phyloP scores from a whole-genome alignment of 208 protist species.

The Trichomonas vaginalis region DNA sequence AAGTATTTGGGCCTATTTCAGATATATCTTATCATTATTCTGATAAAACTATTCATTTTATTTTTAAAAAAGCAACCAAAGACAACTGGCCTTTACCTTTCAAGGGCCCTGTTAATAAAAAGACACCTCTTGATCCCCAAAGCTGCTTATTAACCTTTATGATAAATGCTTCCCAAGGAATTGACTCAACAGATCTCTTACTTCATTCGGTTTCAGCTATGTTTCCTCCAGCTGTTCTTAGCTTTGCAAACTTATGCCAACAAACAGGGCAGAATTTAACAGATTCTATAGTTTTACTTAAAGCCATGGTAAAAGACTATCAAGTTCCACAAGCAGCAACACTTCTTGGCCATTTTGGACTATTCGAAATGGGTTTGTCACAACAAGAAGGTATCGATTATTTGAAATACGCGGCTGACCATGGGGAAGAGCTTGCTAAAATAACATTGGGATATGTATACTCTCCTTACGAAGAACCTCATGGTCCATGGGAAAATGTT shows the following conservation, averaged over 20 bases:
- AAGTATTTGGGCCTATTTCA: neutral
- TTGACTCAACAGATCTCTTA: neutral
- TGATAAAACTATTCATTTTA: neutral
- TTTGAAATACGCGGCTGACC: neutral
- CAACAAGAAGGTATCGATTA: neutral
- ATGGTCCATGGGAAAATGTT: neutral
- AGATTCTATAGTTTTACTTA: neutral
- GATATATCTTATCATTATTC: neutral
- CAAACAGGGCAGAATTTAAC: neutral
- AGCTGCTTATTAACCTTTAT: neutral
- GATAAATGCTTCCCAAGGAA: neutral
- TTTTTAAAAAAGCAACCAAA: neutral
- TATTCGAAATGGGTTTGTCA: neutral
- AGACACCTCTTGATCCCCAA: neutral
- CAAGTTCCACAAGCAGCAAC: neutral
- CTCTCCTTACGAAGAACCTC: neutral
- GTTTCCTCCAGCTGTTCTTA: neutral
- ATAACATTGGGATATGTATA: neutral
- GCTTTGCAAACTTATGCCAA: neutral
- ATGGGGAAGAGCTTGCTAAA: neutral
- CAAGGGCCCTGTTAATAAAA: neutral
- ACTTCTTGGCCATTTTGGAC: neutral
- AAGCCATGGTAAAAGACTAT: neutral
- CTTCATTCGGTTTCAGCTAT: neutral
- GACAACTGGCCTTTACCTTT: neutral